Conservation (phyloP, 2,329 filamentous ascomycete species). For the Drechmeria coniospora region DNA sequence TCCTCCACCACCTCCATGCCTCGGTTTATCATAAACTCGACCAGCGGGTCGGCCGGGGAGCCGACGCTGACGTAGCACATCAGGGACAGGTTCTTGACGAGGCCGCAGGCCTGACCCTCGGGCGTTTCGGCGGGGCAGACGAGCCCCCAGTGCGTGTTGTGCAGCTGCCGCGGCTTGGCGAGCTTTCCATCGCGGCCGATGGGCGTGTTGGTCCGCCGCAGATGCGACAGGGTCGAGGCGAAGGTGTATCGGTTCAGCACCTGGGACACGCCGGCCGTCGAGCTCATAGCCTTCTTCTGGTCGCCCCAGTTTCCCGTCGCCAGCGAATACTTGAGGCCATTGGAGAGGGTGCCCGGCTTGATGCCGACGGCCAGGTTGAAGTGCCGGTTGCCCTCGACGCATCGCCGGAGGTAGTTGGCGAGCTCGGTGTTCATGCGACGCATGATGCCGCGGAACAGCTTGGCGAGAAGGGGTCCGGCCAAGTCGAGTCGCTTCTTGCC, state of each 20-base stretch:
- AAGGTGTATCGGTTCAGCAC: slow-evolving; percentile 97
- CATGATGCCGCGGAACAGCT: slow-evolving; percentile 85
- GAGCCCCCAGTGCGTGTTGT: slow-evolving; percentile 97
- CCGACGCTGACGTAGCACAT: slow-evolving; percentile 99
- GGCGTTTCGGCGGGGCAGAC: slow-evolving; percentile 96
- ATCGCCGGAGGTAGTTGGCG: slow-evolving; percentile 78
- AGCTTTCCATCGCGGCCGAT: slow-evolving; percentile 97
- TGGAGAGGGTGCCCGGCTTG: slow-evolving; percentile 80
- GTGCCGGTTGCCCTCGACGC: slow-evolving; percentile 74
- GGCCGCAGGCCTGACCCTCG: slow-evolving; percentile 92
- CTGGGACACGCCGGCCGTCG: slow-evolving; percentile 93
- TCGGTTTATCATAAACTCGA: slow-evolving; percentile 88
- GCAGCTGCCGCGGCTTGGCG: slow-evolving; percentile 90
- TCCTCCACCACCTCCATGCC: slow-evolving; percentile 97
- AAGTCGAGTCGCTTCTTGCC: slow-evolving; percentile 97
- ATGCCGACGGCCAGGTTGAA: slow-evolving; percentile 86
- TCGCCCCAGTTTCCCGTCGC: slow-evolving; percentile 99
- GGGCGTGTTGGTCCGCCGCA: slow-evolving; percentile 92
- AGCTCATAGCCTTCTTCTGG: slow-evolving; percentile 92
- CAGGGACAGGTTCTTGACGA: slow-evolving; percentile 93
- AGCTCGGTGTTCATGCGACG: slow-evolving; percentile 84
- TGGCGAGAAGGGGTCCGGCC: slow-evolving; percentile 86
- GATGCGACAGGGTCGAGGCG: slow-evolving; percentile 87
- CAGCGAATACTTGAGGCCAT: slow-evolving; percentile 89
- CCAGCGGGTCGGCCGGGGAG: slow-evolving; percentile 75